Base-by-base conservation (phyloP, 2,329 filamentous ascomycete species). In the Aspergillaceae sp. region DNA sequence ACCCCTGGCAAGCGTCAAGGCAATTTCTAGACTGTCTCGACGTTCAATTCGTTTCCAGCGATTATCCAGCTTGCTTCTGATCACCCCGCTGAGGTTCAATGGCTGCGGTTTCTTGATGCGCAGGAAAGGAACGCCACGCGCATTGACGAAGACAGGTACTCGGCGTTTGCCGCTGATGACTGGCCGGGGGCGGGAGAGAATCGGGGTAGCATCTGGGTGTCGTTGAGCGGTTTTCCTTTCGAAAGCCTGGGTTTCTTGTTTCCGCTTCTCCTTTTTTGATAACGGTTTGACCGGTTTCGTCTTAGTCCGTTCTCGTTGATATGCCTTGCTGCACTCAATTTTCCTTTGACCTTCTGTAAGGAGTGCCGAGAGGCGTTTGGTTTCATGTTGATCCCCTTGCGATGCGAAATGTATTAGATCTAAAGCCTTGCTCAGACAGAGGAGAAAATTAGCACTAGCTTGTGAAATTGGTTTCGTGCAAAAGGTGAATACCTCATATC, bases 101-200 rank as follows among this genome's bases (percentile, higher is more conserved):
- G 70, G 68, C 43, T 71, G 66, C 1, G 69, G 70, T 41, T 72
- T 72, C 43, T 70, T 69, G 43, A 71, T 69, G 42, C 68, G 65
- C 41, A 73, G 53, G 38, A 71, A 65, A 2, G 70, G 69, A 7
- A 72, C 46, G 9, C 68, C 68, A 5, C 67, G 62, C 8, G 69
- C 68, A 52, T 61, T 66, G 35, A 71, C 67, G 8, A 72, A 57
- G 5, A 63, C 56, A 27, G 70, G 70, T 5, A 72, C 56, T 42
- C 57, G 61, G 11, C 70, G 65, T 41, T 57, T 60, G n/a, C 68
- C 67, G 42, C 51, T 59, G 5, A 69, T 56, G 6, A 58, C 44
- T 6, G 55, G 52, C 29, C 51, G 54, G 35, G 68, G 68, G 11
- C 68, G 65, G n/a, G 54, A 56, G 19, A 69, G 48, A 4, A 70